phyloP scores from a whole-genome alignment of 129 eudicot genomes.

The Ambrosia trifida region DNA sequence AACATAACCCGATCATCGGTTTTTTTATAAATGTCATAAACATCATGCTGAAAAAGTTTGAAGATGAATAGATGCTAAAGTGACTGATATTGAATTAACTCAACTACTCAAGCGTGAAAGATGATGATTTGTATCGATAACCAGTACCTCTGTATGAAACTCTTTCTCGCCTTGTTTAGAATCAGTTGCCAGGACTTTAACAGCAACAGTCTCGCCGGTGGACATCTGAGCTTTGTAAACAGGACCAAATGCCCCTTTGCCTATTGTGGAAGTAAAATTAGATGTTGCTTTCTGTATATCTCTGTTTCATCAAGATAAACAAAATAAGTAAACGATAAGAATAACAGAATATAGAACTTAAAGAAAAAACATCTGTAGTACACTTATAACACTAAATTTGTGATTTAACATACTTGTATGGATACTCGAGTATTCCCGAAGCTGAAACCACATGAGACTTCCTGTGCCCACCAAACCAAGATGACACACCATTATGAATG shows the following conservation, averaged over 20 bases:
- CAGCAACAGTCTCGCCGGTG: conserved; percentile 92
- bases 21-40: not conserved
- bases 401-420: conserved; percentile 65
- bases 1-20: not conserved
- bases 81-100: conserved; percentile 8
- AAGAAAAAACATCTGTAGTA: not conserved
- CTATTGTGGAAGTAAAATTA: conserved; percentile 81
- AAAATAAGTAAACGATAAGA: not conserved
- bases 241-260: conserved; percentile 96
- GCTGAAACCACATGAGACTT: conserved; percentile 75
- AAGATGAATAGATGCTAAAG: conserved; percentile 14
- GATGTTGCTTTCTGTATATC: conserved; percentile 85
- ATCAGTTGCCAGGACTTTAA: conserved; percentile 89
- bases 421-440: conserved; percentile 83
- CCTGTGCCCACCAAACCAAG: conserved; percentile 65
- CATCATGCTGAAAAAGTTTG: conserved; percentile 8
- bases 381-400: conserved; percentile 2
- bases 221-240: conserved; percentile 92
- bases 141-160: conserved; percentile 81
- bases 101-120: conserved; percentile 10
- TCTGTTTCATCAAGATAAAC: conserved; percentile 41
- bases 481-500: conserved; percentile 35
- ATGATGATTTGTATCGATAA: not conserved
- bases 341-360: conserved; percentile 6
- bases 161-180: conserved; percentile 95